phyloP scores from a whole-genome alignment of 2,329 filamentous ascomycete species.

The Monilinia fructicola region DNA sequence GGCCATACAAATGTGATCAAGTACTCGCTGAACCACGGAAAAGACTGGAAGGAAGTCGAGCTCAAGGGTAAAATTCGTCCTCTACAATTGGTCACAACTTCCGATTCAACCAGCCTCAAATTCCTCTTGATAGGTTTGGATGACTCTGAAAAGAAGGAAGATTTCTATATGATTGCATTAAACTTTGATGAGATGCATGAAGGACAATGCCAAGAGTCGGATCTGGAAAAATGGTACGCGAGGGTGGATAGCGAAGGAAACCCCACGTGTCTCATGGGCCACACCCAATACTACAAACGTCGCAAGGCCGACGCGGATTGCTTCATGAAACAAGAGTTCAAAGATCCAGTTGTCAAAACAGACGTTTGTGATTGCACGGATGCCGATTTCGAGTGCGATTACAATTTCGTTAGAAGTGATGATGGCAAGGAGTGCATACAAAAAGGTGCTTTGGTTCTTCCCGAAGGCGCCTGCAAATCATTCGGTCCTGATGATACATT shows the following conservation, averaged over 20 bases:
- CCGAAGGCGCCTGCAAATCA: constrained; percentile 69
- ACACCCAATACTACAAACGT: constrained; percentile 81
- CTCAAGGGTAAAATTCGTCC: constrained; percentile 71
- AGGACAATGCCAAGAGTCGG: constrained; percentile 78
- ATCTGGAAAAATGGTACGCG: constrained; percentile 88
- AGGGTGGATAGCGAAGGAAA: constrained; percentile 77
- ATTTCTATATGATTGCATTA: constrained; percentile 69
- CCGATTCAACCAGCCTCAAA: constrained; percentile 89
- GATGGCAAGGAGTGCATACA: constrained; percentile 69
- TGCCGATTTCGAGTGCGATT: constrained; percentile 93
- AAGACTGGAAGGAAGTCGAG: constrained; percentile 72
- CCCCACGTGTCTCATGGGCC: constrained; percentile 90
- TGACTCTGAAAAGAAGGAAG: constrained; percentile 48
- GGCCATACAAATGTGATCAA: constrained; percentile 57
- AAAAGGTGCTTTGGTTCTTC: constrained; percentile 58
- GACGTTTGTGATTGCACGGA: constrained; percentile 79
- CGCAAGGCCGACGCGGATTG: constrained; percentile 87
- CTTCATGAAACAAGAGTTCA: constrained; percentile 83
- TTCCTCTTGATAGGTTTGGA: constrained; percentile 76
- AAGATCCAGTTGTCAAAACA: constrained; percentile 68
- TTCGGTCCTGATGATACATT: constrained; percentile 59
- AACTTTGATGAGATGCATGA: constrained; percentile 83
- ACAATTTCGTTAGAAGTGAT: constrained; percentile 72
- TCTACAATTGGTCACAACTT: constrained; percentile 77
- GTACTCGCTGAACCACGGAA: constrained; percentile 89